Percentiles rank a stretch among this genome's conserved stretches.
Evolutionary conservation across 345 rosid genomes (phyloP).

Genomic region (Pugionium dolabratum): DNA sequence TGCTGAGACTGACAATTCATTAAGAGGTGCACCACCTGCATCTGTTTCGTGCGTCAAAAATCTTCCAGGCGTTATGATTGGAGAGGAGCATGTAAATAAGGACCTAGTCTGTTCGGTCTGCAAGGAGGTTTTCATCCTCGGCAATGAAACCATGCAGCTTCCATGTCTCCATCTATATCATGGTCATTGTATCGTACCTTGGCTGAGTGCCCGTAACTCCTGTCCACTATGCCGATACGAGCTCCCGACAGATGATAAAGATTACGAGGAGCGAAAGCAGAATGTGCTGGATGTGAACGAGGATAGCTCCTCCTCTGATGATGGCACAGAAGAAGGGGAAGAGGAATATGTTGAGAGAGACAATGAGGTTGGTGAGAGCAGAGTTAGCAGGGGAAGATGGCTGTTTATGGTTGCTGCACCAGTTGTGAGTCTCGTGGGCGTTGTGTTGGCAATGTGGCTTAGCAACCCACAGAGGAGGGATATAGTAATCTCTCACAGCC

Average conservation of each 20-base stretch:
- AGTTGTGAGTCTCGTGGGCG: conserved; percentile 70
- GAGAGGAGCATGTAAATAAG: conserved; percentile 50
- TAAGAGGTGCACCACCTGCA: conserved; percentile 95
- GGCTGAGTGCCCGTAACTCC: conserved; percentile 83
- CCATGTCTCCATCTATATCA: conserved; percentile 90
- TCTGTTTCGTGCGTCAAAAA: conserved; percentile 59
- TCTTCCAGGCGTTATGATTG: conserved; percentile 57
- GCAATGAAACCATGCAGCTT: conserved; percentile 70
- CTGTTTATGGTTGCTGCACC: conserved; percentile 79
- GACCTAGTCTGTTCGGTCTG: conserved; percentile 79
- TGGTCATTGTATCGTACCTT: conserved; percentile 72
- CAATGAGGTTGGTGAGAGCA: conserved; percentile 33
- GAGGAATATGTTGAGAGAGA: conserved; percentile 39
- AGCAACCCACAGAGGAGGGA: conserved; percentile 60
- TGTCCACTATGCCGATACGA: conserved; percentile 93
- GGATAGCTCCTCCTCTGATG: conserved; percentile 48
- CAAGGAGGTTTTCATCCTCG: conserved; percentile 62
- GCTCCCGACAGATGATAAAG: conserved; percentile 86
- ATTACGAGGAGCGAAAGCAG: conserved; percentile 73
- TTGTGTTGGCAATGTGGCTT: conserved; percentile 69
- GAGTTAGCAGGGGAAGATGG: conserved; percentile 65
- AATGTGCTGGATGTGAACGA: conserved; percentile 40
- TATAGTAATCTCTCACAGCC: conserved; percentile 34
- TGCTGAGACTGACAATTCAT: conserved; percentile 66
- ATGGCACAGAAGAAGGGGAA: conserved; percentile 50